Evolutionary conservation across 148 eudicot species (phyloP).

Genomic region (Amaranthus hypochondriacus): DNA sequence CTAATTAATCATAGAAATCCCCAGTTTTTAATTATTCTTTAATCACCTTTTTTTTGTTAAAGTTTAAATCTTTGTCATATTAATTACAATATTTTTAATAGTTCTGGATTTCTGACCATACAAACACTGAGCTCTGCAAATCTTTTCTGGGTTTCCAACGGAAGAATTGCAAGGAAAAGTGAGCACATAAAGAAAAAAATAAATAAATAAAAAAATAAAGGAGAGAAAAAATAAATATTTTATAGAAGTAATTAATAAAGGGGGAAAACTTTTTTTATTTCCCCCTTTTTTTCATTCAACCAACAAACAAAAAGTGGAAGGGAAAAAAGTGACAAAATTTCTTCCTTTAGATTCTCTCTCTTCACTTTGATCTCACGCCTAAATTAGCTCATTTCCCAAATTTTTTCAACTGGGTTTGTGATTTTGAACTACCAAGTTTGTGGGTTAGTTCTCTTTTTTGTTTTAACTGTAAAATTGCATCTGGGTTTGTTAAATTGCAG

Average conservation of each 20-base stretch:
- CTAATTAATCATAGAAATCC: conserved; percentile 3
- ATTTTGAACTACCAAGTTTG: conserved; percentile 32
- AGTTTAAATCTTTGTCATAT: neutral
- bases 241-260: neutral
- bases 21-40: conserved; percentile 4
- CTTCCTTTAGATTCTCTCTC: conserved; percentile 35
- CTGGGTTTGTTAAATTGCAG: conserved; percentile 13
- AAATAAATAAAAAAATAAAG: neutral
- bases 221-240: conserved; percentile 1
- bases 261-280: neutral
- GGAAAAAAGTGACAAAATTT: conserved; percentile 27
- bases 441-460: conserved; percentile 36
- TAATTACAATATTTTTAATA: neutral
- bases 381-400: conserved; percentile 20
- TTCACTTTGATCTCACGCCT: conserved; percentile 37
- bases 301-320: conserved; percentile 25
- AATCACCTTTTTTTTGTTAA: neutral
- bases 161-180: conserved; percentile 5
- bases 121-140: conserved; percentile 4
- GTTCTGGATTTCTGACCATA: conserved; percentile 10
- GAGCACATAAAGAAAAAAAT: neutral
- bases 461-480: conserved; percentile 10
- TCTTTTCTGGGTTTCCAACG: conserved; percentile 21
- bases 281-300: conserved; percentile 3
- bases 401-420: conserved; percentile 25